Percentiles rank a stretch among this genome's conserved stretches.
Evolutionary conservation across 78 protist genomes (phyloP).

Genomic region (Monosiga brevicollis): DNA sequence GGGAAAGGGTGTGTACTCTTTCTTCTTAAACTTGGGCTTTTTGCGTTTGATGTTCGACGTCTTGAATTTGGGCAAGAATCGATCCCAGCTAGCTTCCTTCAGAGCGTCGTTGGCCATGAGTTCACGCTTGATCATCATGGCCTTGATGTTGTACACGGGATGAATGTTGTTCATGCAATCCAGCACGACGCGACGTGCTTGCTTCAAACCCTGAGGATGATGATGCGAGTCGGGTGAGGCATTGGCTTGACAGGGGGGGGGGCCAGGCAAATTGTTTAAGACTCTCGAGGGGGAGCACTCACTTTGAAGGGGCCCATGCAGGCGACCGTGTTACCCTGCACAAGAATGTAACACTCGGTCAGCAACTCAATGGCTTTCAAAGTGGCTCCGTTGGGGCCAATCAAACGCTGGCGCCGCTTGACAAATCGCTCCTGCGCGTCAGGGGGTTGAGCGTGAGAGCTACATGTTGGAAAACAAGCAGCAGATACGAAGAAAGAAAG

Average conservation of each 20-base stretch:
- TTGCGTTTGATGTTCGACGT: constrained; percentile 39
- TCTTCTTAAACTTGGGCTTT: constrained; percentile 26
- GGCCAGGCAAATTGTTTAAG: background rate
- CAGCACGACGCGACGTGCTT: constrained; percentile 74
- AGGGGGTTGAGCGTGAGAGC: too few species aligned
- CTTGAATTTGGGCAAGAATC: constrained; percentile 90
- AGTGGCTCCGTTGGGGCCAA: constrained; percentile 96
- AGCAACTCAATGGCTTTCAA: constrained; percentile 94
- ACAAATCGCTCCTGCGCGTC: constrained; percentile 81
- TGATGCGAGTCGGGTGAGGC: background rate
- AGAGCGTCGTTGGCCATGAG: constrained; percentile 76
- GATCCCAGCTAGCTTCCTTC: constrained; percentile 84
- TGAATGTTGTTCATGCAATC: constrained; percentile 97
- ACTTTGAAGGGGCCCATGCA: constrained; percentile 76
- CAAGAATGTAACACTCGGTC: constrained; percentile 86
- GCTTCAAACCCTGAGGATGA: constrained; percentile 19
- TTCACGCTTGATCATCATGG: constrained; percentile 92
- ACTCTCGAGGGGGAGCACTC: constrained; percentile 42
- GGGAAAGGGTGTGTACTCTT: constrained; percentile 75
- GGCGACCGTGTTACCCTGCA: constrained; percentile 96
- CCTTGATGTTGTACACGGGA: constrained; percentile 95
- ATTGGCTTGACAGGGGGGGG: background rate
- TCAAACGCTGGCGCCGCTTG: constrained; percentile 92
- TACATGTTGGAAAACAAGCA: too few species aligned
- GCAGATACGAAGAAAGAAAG: too few species aligned